phyloP scores from a whole-genome alignment of 2,329 filamentous ascomycete species.

The Ophiostoma triangulosporum region DNA sequence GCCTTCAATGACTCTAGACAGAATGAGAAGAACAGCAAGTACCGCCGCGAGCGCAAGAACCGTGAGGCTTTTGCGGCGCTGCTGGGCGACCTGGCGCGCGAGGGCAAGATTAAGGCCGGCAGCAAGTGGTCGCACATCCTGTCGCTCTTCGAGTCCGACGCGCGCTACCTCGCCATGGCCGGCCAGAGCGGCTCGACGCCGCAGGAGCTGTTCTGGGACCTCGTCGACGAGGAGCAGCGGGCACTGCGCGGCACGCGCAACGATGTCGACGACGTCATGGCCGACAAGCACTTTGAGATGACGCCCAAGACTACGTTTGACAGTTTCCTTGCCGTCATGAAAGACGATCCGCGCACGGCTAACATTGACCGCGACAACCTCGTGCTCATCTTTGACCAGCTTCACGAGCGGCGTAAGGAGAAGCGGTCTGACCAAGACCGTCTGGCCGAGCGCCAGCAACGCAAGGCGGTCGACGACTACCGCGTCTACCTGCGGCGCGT shows the following conservation, averaged over 20 bases:
- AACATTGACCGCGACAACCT: slow-evolving; percentile 71
- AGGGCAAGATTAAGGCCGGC: slow-evolving; percentile 76
- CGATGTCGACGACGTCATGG: slow-evolving; percentile 74
- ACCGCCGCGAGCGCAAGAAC: slow-evolving; percentile 70
- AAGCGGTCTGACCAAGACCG: slow-evolving; percentile 76
- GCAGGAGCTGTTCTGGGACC: slow-evolving; percentile 89
- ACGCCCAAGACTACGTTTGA: slow-evolving; percentile 75
- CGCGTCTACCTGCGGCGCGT: slow-evolving; percentile 79
- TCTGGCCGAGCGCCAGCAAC: slow-evolving; percentile 72
- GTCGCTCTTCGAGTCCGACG: slow-evolving; percentile 62
- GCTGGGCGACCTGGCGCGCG: slow-evolving; percentile 57
- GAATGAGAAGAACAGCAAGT: slow-evolving; percentile 68
- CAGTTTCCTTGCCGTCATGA: slow-evolving; percentile 73
- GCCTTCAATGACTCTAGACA: slow-evolving; percentile 85
- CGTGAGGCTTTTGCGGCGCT: slow-evolving; percentile 69
- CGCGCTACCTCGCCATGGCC: slow-evolving; percentile 70
- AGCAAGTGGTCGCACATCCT: slow-evolving; percentile 80
- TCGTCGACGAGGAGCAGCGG: slow-evolving; percentile 85
- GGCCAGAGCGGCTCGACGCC: slow-evolving; percentile 76
- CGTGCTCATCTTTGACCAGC: slow-evolving; percentile 69
- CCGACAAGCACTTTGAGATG: slow-evolving; percentile 87
- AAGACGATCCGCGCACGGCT: slow-evolving; percentile 76
- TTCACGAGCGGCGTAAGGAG: slow-evolving; percentile 79
- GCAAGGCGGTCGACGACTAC: slow-evolving; percentile 70
- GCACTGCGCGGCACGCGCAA: slow-evolving; percentile 70